A percentile compares a stretch with the other conserved stretches of the same genome.
Conservation (phyloP, 2,329 filamentous ascomycete genomes). For the Fusarium verrucosum region DNA sequence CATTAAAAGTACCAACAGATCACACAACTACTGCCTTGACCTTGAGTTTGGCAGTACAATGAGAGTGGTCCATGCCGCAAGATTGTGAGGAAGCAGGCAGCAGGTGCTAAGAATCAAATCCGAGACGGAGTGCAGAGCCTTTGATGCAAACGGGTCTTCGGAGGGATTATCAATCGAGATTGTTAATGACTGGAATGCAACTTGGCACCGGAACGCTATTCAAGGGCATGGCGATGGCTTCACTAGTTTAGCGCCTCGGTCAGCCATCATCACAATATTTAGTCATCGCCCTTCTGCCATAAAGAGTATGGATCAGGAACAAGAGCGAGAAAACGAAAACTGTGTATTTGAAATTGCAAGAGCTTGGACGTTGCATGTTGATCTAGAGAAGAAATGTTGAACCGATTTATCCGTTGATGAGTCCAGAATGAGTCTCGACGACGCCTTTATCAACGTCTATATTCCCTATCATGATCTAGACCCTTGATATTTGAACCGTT, state of each 20-base stretch:
- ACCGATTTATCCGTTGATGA: conserved; percentile 8
- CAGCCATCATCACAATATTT: neutral
- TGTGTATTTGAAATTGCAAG: conserved; percentile 26
- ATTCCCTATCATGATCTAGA: conserved; percentile 17
- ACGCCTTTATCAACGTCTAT: conserved; percentile 20
- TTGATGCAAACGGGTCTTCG: conserved; percentile 11
- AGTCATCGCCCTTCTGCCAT: neutral
- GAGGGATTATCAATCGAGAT: neutral
- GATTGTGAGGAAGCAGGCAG: too few species aligned
- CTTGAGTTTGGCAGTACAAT: too few species aligned
- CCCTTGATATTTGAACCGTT: neutral
- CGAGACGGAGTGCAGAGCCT: conserved; percentile 10
- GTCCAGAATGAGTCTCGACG: conserved; percentile 14
- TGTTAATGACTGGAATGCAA: conserved; percentile 26
- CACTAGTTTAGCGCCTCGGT: conserved; percentile 7
- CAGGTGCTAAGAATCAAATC: too few species aligned
- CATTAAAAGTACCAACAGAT: too few species aligned
- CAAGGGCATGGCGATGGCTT: conserved; percentile 23
- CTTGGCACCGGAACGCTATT: conserved; percentile 12
- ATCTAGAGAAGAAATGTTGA: neutral
- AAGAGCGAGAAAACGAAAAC: neutral
- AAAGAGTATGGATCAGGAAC: conserved; percentile 1
- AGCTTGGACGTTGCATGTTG: conserved; percentile 8
- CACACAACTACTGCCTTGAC: too few species aligned
- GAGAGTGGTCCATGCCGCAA: neutral